A percentile compares a stretch with the other conserved stretches of the same genome.
phyloP scores from a whole-genome alignment of 2,329 filamentous ascomycete genomes.

The Fusarium hostae region DNA sequence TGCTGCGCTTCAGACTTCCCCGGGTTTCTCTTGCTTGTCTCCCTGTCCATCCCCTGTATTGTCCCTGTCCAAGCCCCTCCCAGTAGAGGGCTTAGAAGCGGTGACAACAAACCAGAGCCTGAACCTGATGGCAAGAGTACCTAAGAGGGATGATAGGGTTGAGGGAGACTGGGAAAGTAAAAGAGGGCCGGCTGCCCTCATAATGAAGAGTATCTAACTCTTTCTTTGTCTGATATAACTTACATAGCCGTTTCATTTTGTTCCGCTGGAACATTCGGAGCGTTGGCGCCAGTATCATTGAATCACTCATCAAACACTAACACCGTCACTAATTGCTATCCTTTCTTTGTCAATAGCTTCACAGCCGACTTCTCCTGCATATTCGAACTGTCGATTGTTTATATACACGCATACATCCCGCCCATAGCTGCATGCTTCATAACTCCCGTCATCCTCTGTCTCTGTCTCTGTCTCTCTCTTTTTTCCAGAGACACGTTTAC shows the following conservation, averaged over 20 bases:
- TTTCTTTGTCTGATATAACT: background rate
- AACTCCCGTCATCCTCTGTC: background rate
- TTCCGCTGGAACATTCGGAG: background rate
- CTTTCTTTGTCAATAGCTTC: constrained; percentile 15
- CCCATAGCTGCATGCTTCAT: background rate
- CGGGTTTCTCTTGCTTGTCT: constrained; percentile 26
- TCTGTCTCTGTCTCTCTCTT: constrained; percentile 10
- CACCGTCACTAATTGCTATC: background rate
- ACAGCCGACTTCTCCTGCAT: constrained; percentile 24
- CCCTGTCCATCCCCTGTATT: constrained; percentile 36
- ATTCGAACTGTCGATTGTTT: constrained; percentile 20
- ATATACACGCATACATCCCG: constrained; percentile 17
- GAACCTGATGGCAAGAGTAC: constrained; percentile 7
- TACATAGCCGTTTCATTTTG: background rate
- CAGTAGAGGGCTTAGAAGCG: constrained; percentile 37
- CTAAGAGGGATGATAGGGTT: constrained; percentile 8
- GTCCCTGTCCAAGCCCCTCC: constrained; percentile 34
- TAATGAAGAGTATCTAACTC: background rate
- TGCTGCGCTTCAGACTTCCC: constrained; percentile 29
- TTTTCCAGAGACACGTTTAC: background rate
- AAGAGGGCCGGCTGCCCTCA: constrained; percentile 15
- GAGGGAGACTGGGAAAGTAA: constrained; percentile 8
- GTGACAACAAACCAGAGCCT: constrained; percentile 33
- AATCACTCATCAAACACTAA: background rate
- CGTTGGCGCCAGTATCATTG: background rate